These are phyloP conservation scores for Heracleum sosnowskyi DNA, from an alignment of 129 eudicot species.

Conservation along the genomic window DNA sequence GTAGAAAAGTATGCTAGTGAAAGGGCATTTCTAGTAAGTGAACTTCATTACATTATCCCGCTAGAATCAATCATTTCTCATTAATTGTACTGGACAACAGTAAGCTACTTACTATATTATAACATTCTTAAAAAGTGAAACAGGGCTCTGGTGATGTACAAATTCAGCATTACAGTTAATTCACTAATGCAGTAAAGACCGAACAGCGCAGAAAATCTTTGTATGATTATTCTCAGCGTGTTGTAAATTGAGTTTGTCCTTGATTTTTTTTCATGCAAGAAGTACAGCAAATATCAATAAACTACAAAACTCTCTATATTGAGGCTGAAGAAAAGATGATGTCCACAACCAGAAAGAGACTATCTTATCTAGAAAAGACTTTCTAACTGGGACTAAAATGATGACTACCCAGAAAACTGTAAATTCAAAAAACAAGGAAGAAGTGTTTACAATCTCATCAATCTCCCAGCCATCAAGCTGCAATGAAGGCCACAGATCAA, in stretches of 20 bases:
- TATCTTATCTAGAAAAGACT: not conserved
- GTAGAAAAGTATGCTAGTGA: not conserved
- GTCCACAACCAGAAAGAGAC: not conserved
- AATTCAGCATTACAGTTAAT: not conserved
- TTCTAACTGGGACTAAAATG: not conserved
- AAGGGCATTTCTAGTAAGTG: not conserved
- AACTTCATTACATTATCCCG: not conserved
- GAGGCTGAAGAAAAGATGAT: not conserved
- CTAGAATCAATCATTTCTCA: not conserved
- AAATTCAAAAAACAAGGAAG: not conserved
- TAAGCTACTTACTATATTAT: not conserved
- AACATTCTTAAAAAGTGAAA: not conserved
- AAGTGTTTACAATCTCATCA: constrained; percentile 55
- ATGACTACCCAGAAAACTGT: not conserved
- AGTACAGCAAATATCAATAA: not conserved
- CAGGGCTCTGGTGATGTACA: not conserved
- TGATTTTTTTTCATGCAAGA: not conserved
- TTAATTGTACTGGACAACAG: not conserved
- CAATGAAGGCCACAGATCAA: constrained; percentile 77
- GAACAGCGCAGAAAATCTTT: not conserved
- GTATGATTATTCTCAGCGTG: not conserved
- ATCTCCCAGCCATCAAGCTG: constrained; percentile 93
- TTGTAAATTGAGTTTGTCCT: not conserved
- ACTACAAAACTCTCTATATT: not conserved
- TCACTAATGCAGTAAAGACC: not conserved